Conservation (phyloP, 73 alveolate species). For the Paramecium sonneborni region DNA sequence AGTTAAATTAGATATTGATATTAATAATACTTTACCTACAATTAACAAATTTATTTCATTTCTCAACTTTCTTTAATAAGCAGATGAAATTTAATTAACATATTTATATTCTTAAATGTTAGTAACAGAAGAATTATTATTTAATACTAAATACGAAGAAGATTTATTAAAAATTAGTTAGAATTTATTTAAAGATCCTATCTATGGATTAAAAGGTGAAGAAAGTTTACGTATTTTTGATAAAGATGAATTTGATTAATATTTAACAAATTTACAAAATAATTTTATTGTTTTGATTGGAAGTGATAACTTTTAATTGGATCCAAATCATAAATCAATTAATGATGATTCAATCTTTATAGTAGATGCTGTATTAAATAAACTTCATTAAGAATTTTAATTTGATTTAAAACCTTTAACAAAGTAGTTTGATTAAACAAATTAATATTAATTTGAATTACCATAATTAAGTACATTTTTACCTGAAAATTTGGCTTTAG, state of each 20-base stretch:
- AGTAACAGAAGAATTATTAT: slow-evolving; percentile 27
- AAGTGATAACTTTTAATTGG: background rate
- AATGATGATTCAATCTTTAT: background rate
- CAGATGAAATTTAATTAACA: slow-evolving; percentile 13
- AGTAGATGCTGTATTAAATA: background rate
- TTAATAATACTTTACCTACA: background rate
- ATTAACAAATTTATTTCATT: background rate
- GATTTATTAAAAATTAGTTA: background rate
- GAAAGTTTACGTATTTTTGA: slow-evolving; percentile 35
- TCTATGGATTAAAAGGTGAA: slow-evolving; percentile 19
- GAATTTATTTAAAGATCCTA: slow-evolving; percentile 16
- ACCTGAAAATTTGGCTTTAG: slow-evolving; percentile 21
- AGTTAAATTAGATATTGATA: background rate
- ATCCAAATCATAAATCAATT: background rate
- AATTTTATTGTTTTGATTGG: background rate
- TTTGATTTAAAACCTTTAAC: background rate
- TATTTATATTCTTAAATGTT: slow-evolving; percentile 16
- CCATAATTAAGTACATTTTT: slow-evolving; percentile 25
- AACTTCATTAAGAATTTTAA: background rate
- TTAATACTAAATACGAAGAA: background rate
- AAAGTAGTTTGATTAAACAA: background rate
- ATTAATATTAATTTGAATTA: background rate
- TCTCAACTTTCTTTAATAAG: background rate
- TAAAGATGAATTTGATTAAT: slow-evolving; percentile 27
- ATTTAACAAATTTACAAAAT: background rate